Evolutionary conservation across 1,139 yeast genomes (phyloP), one percentile per base, ranked within the genome.

Genomic region (Yamadazyma aaseri): DNA sequence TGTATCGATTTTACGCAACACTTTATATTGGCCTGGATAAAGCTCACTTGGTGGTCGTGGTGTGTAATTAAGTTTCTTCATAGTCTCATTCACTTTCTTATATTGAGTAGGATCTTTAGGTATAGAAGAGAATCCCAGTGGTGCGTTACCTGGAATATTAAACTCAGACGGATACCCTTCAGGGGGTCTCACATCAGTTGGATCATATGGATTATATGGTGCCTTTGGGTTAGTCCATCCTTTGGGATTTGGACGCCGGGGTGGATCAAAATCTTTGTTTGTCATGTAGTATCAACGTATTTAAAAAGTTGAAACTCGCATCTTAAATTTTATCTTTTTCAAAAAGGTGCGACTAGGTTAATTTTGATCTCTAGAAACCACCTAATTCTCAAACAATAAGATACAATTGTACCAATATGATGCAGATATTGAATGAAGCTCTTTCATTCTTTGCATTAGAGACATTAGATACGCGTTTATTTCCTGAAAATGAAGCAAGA

Each of bases 101-200:
- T 80, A 83, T 54, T 82, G 87, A 1, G 84, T 71, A 3, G 87
- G 81, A 49, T 74, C 80, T 44, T 72, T 71, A 3, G 92, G 90
- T 12, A 80, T 58, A n/a, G 77, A 64, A 2, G 81, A 68, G 63
- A 82, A 81, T 17, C 75, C 76, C 17, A 63, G 55, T 14, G 79
- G 79, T 34, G 69, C 60, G 29, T 63, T 65, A 1, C 80, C 76
- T 0, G 86, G 84, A 4, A 76, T 56, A 40, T 70, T 64, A 55
- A 67, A 85, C 55, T 86, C 96, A 9, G 90, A 81, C 1, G 96
- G 96, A 45, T 86, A 86, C 2, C 95, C 95, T 52, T 79, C 80
- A 0, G 95, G 76, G 0, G 96, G 95, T 33, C 96, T 66, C 24
- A 65, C 56, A 54, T 86, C 96, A 0, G 76, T 60, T 0, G 92